Evolutionary conservation across 2,329 filamentous ascomycete species (phyloP).

Genomic region (Chaetomium strumarium): DNA sequence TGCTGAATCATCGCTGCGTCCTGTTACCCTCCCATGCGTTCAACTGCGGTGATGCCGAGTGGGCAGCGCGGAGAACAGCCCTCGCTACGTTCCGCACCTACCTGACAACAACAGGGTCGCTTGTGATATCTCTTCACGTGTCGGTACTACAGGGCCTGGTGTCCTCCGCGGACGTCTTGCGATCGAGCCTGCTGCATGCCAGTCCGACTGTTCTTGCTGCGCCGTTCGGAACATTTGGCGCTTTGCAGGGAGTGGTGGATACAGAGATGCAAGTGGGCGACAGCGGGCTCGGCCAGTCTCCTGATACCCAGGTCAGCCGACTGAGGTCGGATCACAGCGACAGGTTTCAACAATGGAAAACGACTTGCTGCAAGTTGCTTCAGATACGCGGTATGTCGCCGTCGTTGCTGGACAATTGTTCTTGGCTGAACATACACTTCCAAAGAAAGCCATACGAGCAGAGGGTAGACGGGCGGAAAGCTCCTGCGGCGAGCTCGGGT

Average conservation of each 20-base stretch:
- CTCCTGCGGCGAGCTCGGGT: slow-evolving; percentile 31
- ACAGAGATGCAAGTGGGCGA: slow-evolving; percentile 32
- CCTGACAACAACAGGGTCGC: slow-evolving; percentile 49
- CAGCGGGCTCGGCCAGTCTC: slow-evolving; percentile 42
- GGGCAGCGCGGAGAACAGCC: slow-evolving; percentile 32
- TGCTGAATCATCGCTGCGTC: slow-evolving; percentile 48
- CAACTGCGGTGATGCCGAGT: slow-evolving; percentile 27
- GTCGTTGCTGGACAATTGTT: slow-evolving; percentile 37
- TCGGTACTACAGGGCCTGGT: slow-evolving; percentile 43
- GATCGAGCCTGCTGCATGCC: slow-evolving; percentile 35
- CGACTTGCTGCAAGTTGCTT: slow-evolving; percentile 45
- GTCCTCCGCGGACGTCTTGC: slow-evolving; percentile 39
- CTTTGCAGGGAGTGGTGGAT: slow-evolving; percentile 34
- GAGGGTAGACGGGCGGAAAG: slow-evolving; percentile 38
- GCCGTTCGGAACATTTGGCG: slow-evolving; percentile 47
- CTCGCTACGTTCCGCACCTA: slow-evolving; percentile 48
- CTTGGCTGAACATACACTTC: slow-evolving; percentile 48
- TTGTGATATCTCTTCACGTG: slow-evolving; percentile 46
- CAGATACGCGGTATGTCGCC: slow-evolving; percentile 45
- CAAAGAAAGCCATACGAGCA: slow-evolving; percentile 39
- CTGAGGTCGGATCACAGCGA: slow-evolving; percentile 36
- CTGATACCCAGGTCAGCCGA: slow-evolving; percentile 46
- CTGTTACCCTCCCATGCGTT: slow-evolving; percentile 36
- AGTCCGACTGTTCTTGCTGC: slow-evolving; percentile 47
- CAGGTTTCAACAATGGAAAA: slow-evolving; percentile 43